Evolutionary conservation across 2,329 filamentous ascomycete genomes (phyloP).

Genomic region (Periglandula ipomoeae): DNA sequence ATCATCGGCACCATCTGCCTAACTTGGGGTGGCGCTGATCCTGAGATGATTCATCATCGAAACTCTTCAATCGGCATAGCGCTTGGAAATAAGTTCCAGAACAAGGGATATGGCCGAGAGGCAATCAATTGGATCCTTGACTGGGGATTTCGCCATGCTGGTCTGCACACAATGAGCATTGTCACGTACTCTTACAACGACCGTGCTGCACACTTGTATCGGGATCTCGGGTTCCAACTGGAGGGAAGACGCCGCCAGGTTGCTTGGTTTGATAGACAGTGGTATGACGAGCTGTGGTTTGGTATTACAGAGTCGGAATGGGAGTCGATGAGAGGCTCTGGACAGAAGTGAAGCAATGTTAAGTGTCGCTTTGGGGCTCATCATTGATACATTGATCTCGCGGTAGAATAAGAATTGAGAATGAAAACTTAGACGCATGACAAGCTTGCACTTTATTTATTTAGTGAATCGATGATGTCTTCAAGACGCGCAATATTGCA

Average conservation of each 20-base stretch:
- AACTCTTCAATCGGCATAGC: slow-evolving; percentile 25
- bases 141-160: slow-evolving; percentile 35
- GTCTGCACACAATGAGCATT: slow-evolving; percentile 34
- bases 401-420: no score
- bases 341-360: no score
- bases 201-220: slow-evolving; percentile 32
- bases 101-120: slow-evolving; percentile 35
- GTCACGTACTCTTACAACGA: slow-evolving; percentile 32
- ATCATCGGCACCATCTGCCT: no score
- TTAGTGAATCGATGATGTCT: no score
- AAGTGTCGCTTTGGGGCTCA: no score
- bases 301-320: slow-evolving; percentile 32
- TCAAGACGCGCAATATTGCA: no score
- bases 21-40: no score
- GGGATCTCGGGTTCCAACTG: slow-evolving; percentile 33
- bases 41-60: no score
- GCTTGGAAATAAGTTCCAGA: slow-evolving; percentile 24
- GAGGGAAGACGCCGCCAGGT: slow-evolving; percentile 34
- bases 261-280: slow-evolving; percentile 33
- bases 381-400: no score
- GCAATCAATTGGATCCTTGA: slow-evolving; percentile 36
- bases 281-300: slow-evolving; percentile 23
- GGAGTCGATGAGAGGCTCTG: slow-evolving; percentile 15
- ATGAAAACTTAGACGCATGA: no score
- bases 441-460: no score